Base-by-base conservation (phyloP, 192 early-diverging fungal genomes). In the Coemansia sp. region DNA sequence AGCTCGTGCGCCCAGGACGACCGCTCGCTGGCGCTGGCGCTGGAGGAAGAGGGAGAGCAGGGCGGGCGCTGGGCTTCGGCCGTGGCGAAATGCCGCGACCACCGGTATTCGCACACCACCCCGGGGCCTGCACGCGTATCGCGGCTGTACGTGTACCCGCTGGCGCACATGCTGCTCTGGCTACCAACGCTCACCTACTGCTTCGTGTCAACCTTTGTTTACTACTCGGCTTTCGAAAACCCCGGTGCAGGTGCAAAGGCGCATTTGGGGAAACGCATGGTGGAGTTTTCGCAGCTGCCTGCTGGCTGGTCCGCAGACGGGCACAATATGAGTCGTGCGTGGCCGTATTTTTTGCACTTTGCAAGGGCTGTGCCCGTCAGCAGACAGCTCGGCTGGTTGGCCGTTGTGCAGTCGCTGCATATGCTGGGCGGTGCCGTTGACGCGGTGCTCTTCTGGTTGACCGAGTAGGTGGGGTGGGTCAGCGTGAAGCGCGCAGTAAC, bases 101-200 rank as follows among this genome's bases (percentile, higher is more conserved):
- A 43, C 14, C 45, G 63, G 22, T 49, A 49, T 10, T 55, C 37
- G 23, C 27, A 49, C 22, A 9, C 17, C 30, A 25, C 23, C 12
- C 2, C 27, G 4, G 48, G 13, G 24, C 14, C 12, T 11, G 45
- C 50, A 27, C 6, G 40, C n/a, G 34, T 71, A 15, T 78, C 75
- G 12, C 57, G 75, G 21, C 55, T 78, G 1, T 78, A 59, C n/a
- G 69, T 78, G 2, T 78, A 78, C 19, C 75, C 75, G 19, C 59
- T 78, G 14, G 69, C 66, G 1, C 67, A 78, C 37, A 19, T 61
- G n/a, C 34, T 57, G 4, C 11, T 78, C 2, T 78, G 66, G 57
- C 13, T 68, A 23, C 75, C 75, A n/a, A 61, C 57, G 1, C 38
- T 71, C 1, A 34, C 59, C 14, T 78, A 71, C 56, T 66, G 25